phyloP scores from a whole-genome alignment of 208 protist species.

The Trypanosoma scelopori region DNA sequence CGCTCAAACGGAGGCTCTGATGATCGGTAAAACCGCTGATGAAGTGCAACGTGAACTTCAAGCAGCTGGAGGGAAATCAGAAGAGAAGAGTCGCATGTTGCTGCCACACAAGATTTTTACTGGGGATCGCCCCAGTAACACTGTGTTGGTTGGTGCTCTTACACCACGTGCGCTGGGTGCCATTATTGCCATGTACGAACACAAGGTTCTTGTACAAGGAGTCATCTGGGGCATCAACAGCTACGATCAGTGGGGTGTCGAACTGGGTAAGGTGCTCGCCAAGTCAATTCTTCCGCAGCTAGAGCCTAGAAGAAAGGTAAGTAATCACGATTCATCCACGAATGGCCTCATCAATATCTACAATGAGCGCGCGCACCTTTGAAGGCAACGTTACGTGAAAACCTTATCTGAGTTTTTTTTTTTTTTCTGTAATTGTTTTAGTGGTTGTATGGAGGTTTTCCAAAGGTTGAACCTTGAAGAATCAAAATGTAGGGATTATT shows the following conservation, averaged over 20 bases:
- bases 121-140: slow-evolving; percentile 96
- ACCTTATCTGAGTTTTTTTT: slow-evolving; percentile 14
- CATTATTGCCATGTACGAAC: slow-evolving; percentile 98
- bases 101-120: slow-evolving; percentile 89
- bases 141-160: slow-evolving; percentile 94
- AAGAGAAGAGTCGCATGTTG: slow-evolving; percentile 54
- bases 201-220: slow-evolving; percentile 97
- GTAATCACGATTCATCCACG: slow-evolving; percentile 92
- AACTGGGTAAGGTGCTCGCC: slow-evolving; percentile 97
- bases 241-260: slow-evolving; percentile 98
- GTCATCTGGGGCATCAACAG: slow-evolving; percentile 98
- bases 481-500: too few relatives aligned
- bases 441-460: not conserved
- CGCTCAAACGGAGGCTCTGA: slow-evolving; percentile 97
- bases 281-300: slow-evolving; percentile 96
- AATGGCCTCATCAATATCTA: slow-evolving; percentile 96
- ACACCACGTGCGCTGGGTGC: slow-evolving; percentile 92
- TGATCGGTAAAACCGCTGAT: slow-evolving; percentile 92
- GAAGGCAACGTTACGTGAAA: slow-evolving; percentile 6
- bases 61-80: slow-evolving; percentile 44
- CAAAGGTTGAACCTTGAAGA: too few relatives aligned
- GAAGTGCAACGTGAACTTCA: slow-evolving; percentile 83
- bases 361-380: slow-evolving; percentile 72
- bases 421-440: slow-evolving; percentile 10
- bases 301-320: slow-evolving; percentile 39